A percentile compares a stretch with the other conserved stretches of the same genome.
Conservation (phyloP, 306 rosid species). For the Acacia crassicarpa region DNA sequence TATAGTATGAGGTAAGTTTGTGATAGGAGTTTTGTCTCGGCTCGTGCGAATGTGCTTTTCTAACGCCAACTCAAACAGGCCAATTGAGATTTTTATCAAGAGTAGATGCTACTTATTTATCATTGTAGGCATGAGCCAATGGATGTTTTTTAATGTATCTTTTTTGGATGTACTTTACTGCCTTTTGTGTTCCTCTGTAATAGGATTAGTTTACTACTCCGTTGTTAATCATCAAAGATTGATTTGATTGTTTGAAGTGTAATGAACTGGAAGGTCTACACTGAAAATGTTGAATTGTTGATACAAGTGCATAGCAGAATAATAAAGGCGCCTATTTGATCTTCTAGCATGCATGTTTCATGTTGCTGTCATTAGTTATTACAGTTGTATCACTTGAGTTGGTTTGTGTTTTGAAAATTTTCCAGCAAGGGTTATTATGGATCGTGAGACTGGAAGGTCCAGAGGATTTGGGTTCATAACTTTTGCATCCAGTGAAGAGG, state of each 20-base stretch:
- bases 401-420: neutral
- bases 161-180: neutral
- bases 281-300: constrained; percentile 4
- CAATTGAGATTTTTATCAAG: constrained; percentile 1
- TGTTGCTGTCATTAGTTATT: neutral
- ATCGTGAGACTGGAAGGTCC: constrained; percentile 51
- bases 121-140: neutral
- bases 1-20: too few species aligned
- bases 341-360: constrained; percentile 13
- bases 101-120: constrained; percentile 2
- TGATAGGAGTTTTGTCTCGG: too few species aligned
- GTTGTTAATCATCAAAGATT: neutral
- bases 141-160: constrained; percentile 7
- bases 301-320: neutral
- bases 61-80: too few species aligned
- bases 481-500: constrained; percentile 46
- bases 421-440: constrained; percentile 46
- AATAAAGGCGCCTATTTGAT: neutral
- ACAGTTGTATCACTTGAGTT: neutral
- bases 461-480: constrained; percentile 57
- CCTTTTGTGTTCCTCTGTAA: constrained; percentile 13
- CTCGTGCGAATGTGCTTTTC: too few species aligned
- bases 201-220: constrained; percentile 8
- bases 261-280: neutral
- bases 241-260: neutral